Percentiles rank a stretch among this genome's conserved stretches.
phyloP scores from a whole-genome alignment of 2,329 filamentous ascomycete genomes.

The Westerdykella aurantiaca region DNA sequence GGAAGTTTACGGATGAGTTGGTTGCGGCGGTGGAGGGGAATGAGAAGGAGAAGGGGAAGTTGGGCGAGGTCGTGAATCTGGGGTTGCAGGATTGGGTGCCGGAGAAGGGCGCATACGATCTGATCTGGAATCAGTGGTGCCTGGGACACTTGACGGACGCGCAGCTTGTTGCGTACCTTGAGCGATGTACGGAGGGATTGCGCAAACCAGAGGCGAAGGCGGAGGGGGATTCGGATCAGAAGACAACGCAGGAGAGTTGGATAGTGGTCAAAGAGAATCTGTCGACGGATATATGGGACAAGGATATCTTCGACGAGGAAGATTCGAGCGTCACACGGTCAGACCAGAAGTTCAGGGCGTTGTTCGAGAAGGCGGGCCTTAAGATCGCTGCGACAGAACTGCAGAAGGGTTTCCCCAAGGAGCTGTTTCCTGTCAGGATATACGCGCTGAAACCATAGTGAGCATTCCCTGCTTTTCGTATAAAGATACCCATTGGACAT shows the following conservation, averaged over 20 bases:
- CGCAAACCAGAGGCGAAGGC: slow-evolving; percentile 11
- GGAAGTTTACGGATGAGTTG: slow-evolving; percentile 68
- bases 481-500: no score
- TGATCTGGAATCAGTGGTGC: slow-evolving; percentile 92
- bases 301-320: slow-evolving; percentile 67
- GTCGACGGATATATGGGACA: slow-evolving; percentile 45
- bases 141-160: slow-evolving; percentile 72
- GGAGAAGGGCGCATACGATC: slow-evolving; percentile 54
- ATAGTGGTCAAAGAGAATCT: slow-evolving; percentile 81
- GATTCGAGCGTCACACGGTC: slow-evolving; percentile 75
- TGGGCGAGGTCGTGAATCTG: slow-evolving; percentile 63
- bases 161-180: slow-evolving; percentile 63
- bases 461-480: background rate
- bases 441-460: slow-evolving; percentile 64
- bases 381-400: slow-evolving; percentile 43
- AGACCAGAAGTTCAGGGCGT: slow-evolving; percentile 61
- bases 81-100: slow-evolving; percentile 68
- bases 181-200: slow-evolving; percentile 52
- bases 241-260: slow-evolving; percentile 30
- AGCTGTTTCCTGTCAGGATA: slow-evolving; percentile 67
- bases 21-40: slow-evolving; percentile 12
- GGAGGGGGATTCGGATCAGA: slow-evolving; percentile 20
- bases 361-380: slow-evolving; percentile 67
- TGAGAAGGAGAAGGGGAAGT: slow-evolving; percentile 37
- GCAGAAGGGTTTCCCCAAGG: slow-evolving; percentile 59